A percentile compares a stretch with the other conserved stretches of the same genome.
phyloP scores from a whole-genome alignment of 2,329 filamentous ascomycete genomes.

The Aspergillus neoniger region DNA sequence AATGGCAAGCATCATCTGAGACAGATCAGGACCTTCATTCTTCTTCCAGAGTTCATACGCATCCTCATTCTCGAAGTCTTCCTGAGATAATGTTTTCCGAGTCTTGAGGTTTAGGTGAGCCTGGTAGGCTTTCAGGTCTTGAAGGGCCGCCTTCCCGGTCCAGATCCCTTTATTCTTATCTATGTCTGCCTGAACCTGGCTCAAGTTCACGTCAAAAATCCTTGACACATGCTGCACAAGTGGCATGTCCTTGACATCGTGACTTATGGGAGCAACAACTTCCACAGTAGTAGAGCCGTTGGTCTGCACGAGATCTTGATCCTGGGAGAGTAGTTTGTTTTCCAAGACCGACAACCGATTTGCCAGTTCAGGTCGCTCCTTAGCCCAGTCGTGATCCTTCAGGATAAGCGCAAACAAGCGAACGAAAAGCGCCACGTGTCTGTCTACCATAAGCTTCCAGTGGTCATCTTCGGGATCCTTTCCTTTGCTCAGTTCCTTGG shows the following conservation, averaged over 20 bases:
- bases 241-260: constrained; percentile 96
- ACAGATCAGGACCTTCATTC: constrained; percentile 80
- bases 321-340: constrained; percentile 89
- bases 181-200: constrained; percentile 83
- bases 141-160: constrained; percentile 88
- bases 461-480: constrained; percentile 76
- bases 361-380: constrained; percentile 81
- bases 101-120: constrained; percentile 80
- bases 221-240: constrained; percentile 83
- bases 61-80: constrained; percentile 89
- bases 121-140: constrained; percentile 92
- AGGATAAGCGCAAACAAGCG: constrained; percentile 78
- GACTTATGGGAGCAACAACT: constrained; percentile 77
- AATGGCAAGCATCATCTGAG: constrained; percentile 90
- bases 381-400: constrained; percentile 79
- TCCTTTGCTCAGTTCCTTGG: constrained; percentile 81
- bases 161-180: constrained; percentile 76
- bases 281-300: constrained; percentile 69
- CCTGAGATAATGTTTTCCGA: constrained; percentile 71
- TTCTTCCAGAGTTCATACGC: constrained; percentile 89
- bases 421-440: constrained; percentile 92
- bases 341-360: constrained; percentile 78
- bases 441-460: constrained; percentile 89
- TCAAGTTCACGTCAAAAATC: constrained; percentile 78
- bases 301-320: constrained; percentile 77